Evolutionary conservation across 352 stramenopile genomes (phyloP).

Genomic region (Globisporangium lucens): DNA sequence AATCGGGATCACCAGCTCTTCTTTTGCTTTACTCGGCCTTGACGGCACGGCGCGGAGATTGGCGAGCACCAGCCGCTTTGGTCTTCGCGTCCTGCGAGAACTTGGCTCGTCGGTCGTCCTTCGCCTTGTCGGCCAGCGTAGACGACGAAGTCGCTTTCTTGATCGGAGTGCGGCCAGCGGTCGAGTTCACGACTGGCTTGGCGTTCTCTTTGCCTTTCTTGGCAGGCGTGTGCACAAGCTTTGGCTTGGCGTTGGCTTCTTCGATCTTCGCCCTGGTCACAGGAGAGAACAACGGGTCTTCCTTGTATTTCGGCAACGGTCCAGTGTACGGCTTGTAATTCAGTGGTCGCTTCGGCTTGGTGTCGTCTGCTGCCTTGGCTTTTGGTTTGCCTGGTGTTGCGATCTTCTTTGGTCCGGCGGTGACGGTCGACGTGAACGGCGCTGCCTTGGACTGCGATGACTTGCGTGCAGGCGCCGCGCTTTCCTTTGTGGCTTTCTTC

Average conservation of each 20-base stretch:
- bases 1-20: background rate
- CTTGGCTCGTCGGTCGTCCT: constrained; percentile 33
- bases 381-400: background rate
- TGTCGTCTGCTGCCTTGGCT: background rate
- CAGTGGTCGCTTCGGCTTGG: constrained; percentile 12
- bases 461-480: background rate
- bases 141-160: constrained; percentile 20
- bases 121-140: constrained; percentile 13
- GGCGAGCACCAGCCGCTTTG: constrained; percentile 19
- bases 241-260: constrained; percentile 24
- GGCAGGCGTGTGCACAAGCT: constrained; percentile 15
- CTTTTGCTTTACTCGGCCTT: background rate
- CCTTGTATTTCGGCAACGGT: constrained; percentile 49
- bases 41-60: constrained; percentile 10
- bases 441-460: constrained; percentile 8
- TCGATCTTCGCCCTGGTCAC: constrained; percentile 15
- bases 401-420: constrained; percentile 6
- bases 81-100: constrained; percentile 39
- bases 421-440: constrained; percentile 14
- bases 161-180: constrained; percentile 24
- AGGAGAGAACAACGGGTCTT: constrained; percentile 64
- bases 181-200: constrained; percentile 23
- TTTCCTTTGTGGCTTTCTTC: constrained; percentile 11
- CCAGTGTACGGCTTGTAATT: constrained; percentile 71
- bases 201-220: constrained; percentile 23